Base-by-base conservation (phyloP, 805 yeast genomes). In the Zygoascus tannicola region DNA sequence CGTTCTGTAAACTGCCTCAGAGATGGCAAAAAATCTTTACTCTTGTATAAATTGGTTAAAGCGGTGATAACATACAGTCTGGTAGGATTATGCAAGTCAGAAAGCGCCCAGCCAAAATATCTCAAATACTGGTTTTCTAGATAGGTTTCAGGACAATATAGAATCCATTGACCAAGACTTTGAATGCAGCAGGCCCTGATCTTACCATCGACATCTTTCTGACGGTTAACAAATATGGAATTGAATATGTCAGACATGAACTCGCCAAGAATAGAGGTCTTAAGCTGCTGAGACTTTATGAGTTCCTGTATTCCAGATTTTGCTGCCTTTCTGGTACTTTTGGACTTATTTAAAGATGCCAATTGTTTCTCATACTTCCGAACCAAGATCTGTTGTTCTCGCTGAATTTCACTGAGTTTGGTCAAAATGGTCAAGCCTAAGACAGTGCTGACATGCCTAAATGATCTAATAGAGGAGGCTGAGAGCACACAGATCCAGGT, bases 41-140 rank as follows among this genome's bases (percentile, higher is more conserved):
- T 66, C 41, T 62, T 66, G 56, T 75, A 75, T 19, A 78, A 61
- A 53, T 66, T 76, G 10, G 67, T 58, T 36, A 87, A 62, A 3
- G 73, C 69, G 51, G 69, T 75, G 21, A 82, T 56, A 1, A 78
- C 87, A 52, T 83, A 86, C 5, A 69, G 57, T 51, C 94, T 71
- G 1, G 85, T 94, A 2, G 57, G 49, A 8, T 73, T 60, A 14
- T 74, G 71, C 2, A 76, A 67, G 56, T 87, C 96, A n/a, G 88
- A 78, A 35, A 88, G 64, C 28, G 85, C 67, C 94, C 94, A 83
- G 3, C 95, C 95, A 55, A 83, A 71, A 59, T 83, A 85, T 49
- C 87, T 73, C 50, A 86, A 68, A 55, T 78, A 85, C 1, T 79
- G 67, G 10, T 81, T 78, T 48, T 77, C 82, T 50, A 82, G 73